Base-by-base conservation (phyloP, 305 asterid genomes). In the Vinca major region DNA sequence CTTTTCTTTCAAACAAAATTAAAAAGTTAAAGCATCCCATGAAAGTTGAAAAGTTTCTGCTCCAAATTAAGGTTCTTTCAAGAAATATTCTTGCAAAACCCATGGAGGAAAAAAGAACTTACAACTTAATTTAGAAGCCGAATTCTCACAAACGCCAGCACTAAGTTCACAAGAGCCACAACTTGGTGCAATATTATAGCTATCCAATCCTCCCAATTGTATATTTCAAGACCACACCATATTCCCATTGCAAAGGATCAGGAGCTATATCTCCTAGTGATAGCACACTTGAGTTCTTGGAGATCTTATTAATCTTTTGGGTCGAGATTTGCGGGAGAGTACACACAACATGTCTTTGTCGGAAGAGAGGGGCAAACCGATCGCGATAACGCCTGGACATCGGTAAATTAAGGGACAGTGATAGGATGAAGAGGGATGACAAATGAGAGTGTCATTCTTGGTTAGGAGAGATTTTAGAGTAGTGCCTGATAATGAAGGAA, bases 81-180 rank as follows among this genome's bases (percentile, higher is more conserved):
- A 47, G 51, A 44, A 44, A 44, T 44, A 33, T 40, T 54, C n/a
- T n/a, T n/a, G n/a, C n/a, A n/a, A n/a, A n/a, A n/a, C n/a, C n/a
- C n/a, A n/a, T n/a, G n/a, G n/a, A n/a, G n/a, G n/a, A n/a, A n/a
- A n/a, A n/a, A n/a, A n/a, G n/a, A n/a, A n/a, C n/a, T n/a, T n/a
- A n/a, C n/a, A n/a, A n/a, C n/a, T n/a, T n/a, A n/a, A n/a, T n/a
- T n/a, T n/a, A n/a, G n/a, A n/a, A n/a, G n/a, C n/a, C n/a, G n/a
- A n/a, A n/a, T n/a, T n/a, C 51, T 56, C 72, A 56, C 65, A 68
- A n/a, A 68, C 54, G 16, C 65, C 72, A 33, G 45, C 72, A 7
- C 72, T 68, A 2, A 43, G 14, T 56, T 68, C 72, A 56, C 72
- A 68, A 44, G 72, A 51, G 56, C 39, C 43, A 36, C 72, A 56